These are phyloP conservation scores for Akanthomyces muscarius DNA, from an alignment of 2,329 filamentous ascomycete species.

Conservation along the genomic window DNA sequence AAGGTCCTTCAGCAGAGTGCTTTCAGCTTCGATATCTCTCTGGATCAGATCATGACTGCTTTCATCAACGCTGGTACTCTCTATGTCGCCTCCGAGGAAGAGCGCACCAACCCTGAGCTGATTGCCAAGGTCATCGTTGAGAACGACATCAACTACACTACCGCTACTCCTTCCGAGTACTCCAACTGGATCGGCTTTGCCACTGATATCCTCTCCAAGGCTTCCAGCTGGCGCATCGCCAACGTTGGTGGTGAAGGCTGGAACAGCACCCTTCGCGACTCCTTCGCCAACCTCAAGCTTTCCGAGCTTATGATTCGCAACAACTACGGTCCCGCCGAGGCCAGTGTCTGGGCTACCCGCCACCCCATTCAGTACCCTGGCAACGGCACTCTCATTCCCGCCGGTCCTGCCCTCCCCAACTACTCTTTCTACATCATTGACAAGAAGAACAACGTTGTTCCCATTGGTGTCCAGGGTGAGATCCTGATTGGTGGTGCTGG, in stretches of 20 bases:
- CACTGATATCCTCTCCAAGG: constrained; percentile 10
- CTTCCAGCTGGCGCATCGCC: constrained; percentile 22
- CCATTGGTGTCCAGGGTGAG: constrained; percentile 23
- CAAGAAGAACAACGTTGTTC: constrained; percentile 20
- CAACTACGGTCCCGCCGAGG: constrained; percentile 19
- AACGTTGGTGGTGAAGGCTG: constrained; percentile 20
- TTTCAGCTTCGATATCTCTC: constrained; percentile 38
- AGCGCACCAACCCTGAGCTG: constrained; percentile 33
- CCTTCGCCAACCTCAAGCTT: constrained; percentile 19
- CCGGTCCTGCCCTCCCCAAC: constrained; percentile 27
- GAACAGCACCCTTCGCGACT: constrained; percentile 14
- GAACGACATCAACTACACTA: constrained; percentile 35
- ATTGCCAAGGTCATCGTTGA: constrained; percentile 34
- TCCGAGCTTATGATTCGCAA: constrained; percentile 16
- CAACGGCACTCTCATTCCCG: constrained; percentile 22
- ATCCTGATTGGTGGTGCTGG: constrained; percentile 35
- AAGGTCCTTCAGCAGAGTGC: constrained; percentile 37
- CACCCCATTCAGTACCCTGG: constrained; percentile 14
- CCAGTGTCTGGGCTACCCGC: constrained; percentile 19
- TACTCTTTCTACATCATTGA: constrained; percentile 41
- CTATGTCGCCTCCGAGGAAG: constrained; percentile 28
- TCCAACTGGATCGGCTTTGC: constrained; percentile 27
- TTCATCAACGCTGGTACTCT: constrained; percentile 35
- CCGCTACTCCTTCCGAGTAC: constrained; percentile 40
- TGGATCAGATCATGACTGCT: constrained; percentile 34